These are phyloP conservation scores for Earliella scabrosa DNA, from an alignment of 1,284 basidiomycete genomes.

Conservation along the genomic window DNA sequence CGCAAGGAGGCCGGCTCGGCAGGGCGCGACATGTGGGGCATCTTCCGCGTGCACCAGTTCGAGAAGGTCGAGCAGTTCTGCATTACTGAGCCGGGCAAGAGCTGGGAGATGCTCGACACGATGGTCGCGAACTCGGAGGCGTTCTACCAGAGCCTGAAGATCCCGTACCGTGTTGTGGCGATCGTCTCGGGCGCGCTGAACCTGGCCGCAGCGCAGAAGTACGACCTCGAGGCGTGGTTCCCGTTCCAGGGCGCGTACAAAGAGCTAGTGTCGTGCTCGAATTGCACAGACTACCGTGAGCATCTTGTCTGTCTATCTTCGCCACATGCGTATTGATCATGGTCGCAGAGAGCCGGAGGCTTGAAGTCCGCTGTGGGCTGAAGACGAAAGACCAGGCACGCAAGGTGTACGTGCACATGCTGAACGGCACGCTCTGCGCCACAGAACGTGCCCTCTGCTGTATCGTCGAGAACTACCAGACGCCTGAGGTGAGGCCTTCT, in stretches of 20 bases:
- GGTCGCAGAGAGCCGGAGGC: constrained; percentile 78
- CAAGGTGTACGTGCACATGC: constrained; percentile 95
- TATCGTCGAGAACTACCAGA: constrained; percentile 99
- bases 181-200: constrained; percentile 98
- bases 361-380: constrained; percentile 90
- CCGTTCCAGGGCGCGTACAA: constrained; percentile 97
- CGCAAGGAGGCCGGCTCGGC: constrained; percentile 98
- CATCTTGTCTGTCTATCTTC: constrained; percentile 22
- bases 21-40: constrained; percentile 99
- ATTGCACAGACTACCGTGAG: constrained; percentile 95
- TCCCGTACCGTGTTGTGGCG: constrained; percentile 93
- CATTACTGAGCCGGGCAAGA: constrained; percentile 92
- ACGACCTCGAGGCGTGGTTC: constrained; percentile 99
- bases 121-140: constrained; percentile 92
- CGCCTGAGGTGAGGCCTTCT: constrained; percentile 72
- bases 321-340: constrained; percentile 8
- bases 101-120: constrained; percentile 91
- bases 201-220: constrained; percentile 96
- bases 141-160: constrained; percentile 93
- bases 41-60: constrained; percentile 99
- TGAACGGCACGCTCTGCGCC: constrained; percentile 97
- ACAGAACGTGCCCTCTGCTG: constrained; percentile 97
- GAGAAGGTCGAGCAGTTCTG: constrained; percentile 99
- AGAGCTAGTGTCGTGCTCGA: constrained; percentile 91
- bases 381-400: constrained; percentile 87